Evolutionary conservation across 2,329 filamentous ascomycete genomes (phyloP).

Genomic region (Verticillium zaregamsianum): DNA sequence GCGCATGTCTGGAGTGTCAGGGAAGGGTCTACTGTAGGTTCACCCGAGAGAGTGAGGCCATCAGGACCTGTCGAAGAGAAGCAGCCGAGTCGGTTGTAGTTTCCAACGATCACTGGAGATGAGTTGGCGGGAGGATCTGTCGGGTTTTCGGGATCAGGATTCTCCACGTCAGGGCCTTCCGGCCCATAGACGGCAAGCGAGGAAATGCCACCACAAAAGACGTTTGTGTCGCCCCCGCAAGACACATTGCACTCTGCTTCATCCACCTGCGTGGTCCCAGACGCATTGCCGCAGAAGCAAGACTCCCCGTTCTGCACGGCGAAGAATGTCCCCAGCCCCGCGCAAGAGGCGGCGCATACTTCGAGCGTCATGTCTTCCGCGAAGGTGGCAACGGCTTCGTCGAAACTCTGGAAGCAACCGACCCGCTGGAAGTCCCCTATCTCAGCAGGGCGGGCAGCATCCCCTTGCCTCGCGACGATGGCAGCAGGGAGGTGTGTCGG

Average conservation of each 20-base stretch:
- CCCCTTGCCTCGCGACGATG: neutral
- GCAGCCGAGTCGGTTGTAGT: neutral
- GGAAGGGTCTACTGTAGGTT: neutral
- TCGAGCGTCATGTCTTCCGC: neutral
- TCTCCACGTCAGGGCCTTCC: constrained; percentile 16
- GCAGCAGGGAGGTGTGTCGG: neutral
- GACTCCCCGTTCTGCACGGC: neutral
- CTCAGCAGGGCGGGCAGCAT: neutral
- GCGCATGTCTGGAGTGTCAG: neutral
- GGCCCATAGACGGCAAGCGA: constrained; percentile 29
- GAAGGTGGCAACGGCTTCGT: neutral
- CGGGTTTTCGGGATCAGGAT: neutral
- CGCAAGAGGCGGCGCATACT: neutral
- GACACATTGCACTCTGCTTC: constrained; percentile 22
- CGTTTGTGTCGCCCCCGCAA: constrained; percentile 24
- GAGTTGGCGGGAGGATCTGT: neutral
- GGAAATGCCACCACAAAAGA: constrained; percentile 28
- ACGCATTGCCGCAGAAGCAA: constrained; percentile 32
- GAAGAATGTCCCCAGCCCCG: neutral
- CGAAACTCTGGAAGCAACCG: neutral
- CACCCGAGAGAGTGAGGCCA: neutral
- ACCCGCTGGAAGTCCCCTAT: neutral
- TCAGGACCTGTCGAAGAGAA: neutral
- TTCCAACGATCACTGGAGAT: neutral
- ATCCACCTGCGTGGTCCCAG: constrained; percentile 22